Conservation (phyloP, 1,284 basidiomycete genomes). For the Ustanciosporium gigantosporum region DNA sequence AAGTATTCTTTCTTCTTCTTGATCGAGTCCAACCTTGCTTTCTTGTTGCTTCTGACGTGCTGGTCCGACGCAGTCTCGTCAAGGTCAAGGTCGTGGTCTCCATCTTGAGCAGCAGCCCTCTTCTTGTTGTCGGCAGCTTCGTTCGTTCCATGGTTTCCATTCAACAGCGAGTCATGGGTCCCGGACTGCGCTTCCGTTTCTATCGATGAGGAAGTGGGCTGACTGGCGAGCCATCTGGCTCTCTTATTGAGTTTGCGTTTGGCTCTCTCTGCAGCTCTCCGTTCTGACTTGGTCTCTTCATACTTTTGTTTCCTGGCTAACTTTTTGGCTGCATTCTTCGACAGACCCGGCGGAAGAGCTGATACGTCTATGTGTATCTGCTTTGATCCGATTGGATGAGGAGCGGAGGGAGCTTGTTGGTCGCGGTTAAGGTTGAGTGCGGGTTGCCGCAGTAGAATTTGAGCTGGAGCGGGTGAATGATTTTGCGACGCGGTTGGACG, state of each 20-base stretch:
- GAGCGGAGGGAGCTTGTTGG: background rate
- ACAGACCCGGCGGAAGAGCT: conserved; percentile 58
- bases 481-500: no score
- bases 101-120: background rate
- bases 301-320: conserved; percentile 71
- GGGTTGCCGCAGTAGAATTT: no score
- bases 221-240: background rate
- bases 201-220: background rate
- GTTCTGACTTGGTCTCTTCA: conserved; percentile 73
- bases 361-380: conserved; percentile 5
- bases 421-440: conserved; percentile 3
- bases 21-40: conserved; percentile 45
- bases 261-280: conserved; percentile 69
- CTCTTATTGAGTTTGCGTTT: conserved; percentile 66
- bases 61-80: conserved; percentile 6
- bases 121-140: conserved; percentile 1
- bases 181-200: background rate
- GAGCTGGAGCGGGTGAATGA: no score
- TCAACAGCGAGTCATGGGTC: background rate
- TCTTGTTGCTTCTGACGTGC: conserved; percentile 62
- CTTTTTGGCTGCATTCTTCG: conserved; percentile 80
- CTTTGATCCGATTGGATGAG: no score
- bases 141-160: conserved; percentile 47
- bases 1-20: conserved; percentile 64
- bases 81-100: background rate